Evolutionary conservation across 108 stramenopile species (phyloP), one percentile per base, ranked within the genome.

Genomic region (Nitzschia sp.): DNA sequence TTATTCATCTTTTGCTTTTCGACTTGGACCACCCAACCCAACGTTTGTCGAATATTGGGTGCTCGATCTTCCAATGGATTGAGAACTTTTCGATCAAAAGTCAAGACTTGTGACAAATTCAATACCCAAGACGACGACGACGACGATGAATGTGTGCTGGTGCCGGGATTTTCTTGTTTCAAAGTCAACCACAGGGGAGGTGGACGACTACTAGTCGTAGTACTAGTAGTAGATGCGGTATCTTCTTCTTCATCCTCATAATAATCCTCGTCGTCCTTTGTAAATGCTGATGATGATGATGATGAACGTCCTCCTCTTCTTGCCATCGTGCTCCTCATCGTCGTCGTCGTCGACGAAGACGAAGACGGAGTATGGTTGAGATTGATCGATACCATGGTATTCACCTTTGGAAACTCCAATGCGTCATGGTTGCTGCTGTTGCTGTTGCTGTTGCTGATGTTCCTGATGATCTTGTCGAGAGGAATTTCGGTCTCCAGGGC

Each of bases 41-140:
- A 27, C 17, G 57, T 66, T 58, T 68, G 66, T 13, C 73, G 73
- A 29, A 75, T 45, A 31, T 53, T 50, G 27, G 73, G 73, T 8
- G 73, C 73, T 31, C 73, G 65, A 38, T 68, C 73, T 41, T 75
- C 73, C 1, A 75, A 36, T 29, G 54, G 55, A 53, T 75, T 75
- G 56, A 67, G 34, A n/a, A 67, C 59, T 11, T 32, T 52, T 3
- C 73, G 73, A 62, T 75, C 73, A 62, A 75, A 75, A 29, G 66
- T 60, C 4, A 75, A 8, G 3, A 75, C 30, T 66, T 75, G 73
- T n/a, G 57, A 50, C 28, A 75, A 59, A 52, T 75, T 67, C 16
- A 75, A 41, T 2, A 45, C 60, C 71, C 71, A 72, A 0, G 34
- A 27, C 22, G 72, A 59, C 2, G 28, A 56, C 36, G 66, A 41